Conservation (phyloP, 768 basidiomycete genomes). For the Clitopilus passeckerianus region DNA sequence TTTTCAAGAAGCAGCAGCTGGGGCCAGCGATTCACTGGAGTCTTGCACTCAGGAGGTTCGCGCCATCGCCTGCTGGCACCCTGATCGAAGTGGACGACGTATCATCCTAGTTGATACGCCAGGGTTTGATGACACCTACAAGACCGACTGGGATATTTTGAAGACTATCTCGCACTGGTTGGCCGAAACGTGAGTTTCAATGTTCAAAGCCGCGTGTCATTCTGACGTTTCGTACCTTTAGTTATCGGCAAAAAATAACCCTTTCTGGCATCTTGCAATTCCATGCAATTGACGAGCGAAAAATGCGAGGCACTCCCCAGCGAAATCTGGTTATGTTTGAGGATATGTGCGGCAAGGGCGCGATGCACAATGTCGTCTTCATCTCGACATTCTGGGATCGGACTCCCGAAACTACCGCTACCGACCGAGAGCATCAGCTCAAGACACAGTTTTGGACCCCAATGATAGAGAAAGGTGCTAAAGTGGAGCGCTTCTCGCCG, state of each 20-base stretch:
- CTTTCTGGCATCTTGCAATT: conserved; percentile 24
- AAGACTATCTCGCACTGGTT: conserved; percentile 20
- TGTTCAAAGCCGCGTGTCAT: not conserved
- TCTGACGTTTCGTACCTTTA: not conserved
- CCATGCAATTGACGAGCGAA: conserved; percentile 17
- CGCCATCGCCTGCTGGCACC: conserved; percentile 8
- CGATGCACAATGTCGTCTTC: conserved; percentile 19
- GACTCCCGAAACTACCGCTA: conserved; percentile 1
- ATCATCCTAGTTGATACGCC: conserved; percentile 21
- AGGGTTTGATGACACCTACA: conserved; percentile 19
- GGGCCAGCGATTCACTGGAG: conserved; percentile 17
- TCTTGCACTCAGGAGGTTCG: conserved; percentile 18
- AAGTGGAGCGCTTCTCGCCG: not conserved
- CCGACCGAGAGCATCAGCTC: conserved; percentile 1
- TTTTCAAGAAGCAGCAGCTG: conserved; percentile 4
- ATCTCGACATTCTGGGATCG: conserved; percentile 28
- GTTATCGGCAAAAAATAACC: conserved; percentile 10
- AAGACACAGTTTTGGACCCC: not conserved
- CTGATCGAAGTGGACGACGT: conserved; percentile 5
- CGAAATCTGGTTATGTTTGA: conserved; percentile 23
- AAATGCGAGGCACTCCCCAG: conserved; percentile 20
- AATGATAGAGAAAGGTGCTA: not conserved
- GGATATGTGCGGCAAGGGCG: conserved; percentile 14
- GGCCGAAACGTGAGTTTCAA: conserved; percentile 14
- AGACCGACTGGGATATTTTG: conserved; percentile 17